These are phyloP conservation scores for Fusarium devonianum DNA, from an alignment of 2,329 filamentous ascomycete genomes.

Conservation along the genomic window DNA sequence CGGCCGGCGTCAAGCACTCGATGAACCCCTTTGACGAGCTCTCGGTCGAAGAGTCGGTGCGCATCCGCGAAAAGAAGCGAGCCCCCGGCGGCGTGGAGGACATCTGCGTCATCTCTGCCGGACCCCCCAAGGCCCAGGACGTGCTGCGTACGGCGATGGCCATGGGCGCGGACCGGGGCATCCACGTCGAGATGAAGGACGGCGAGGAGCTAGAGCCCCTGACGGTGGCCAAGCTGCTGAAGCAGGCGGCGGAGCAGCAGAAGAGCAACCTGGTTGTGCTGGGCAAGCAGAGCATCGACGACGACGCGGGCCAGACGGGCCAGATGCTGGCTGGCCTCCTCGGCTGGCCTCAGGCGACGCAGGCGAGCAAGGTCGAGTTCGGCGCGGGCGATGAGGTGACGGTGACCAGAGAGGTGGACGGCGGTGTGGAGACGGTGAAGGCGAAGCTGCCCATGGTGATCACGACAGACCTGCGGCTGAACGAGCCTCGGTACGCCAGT, in stretches of 20 bases:
- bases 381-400: conserved; percentile 72
- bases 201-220: conserved; percentile 85
- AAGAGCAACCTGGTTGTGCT: conserved; percentile 90
- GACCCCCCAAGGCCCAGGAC: conserved; percentile 86
- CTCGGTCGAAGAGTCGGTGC: conserved; percentile 94
- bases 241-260: conserved; percentile 80
- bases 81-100: conserved; percentile 81
- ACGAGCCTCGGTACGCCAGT: conserved; percentile 93
- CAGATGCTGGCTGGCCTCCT: conserved; percentile 96
- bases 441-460: conserved; percentile 90
- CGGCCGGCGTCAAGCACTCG: conserved; percentile 90
- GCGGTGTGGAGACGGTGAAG: conserved; percentile 87
- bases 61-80: conserved; percentile 85
- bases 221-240: conserved; percentile 88
- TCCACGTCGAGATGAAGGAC: conserved; percentile 84
- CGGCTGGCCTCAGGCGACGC: conserved; percentile 93
- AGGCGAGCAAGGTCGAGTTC: conserved; percentile 85
- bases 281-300: conserved; percentile 98
- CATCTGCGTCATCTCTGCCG: conserved; percentile 88
- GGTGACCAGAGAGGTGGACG: conserved; percentile 93
- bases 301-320: conserved; percentile 93
- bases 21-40: conserved; percentile 99
- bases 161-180: conserved; percentile 92
- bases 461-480: conserved; percentile 92
- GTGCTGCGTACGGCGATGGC: conserved; percentile 96